Percentiles rank a stretch among this genome's conserved stretches.
Evolutionary conservation across 2,329 filamentous ascomycete genomes (phyloP).

Genomic region (Ophiostoma australiae): DNA sequence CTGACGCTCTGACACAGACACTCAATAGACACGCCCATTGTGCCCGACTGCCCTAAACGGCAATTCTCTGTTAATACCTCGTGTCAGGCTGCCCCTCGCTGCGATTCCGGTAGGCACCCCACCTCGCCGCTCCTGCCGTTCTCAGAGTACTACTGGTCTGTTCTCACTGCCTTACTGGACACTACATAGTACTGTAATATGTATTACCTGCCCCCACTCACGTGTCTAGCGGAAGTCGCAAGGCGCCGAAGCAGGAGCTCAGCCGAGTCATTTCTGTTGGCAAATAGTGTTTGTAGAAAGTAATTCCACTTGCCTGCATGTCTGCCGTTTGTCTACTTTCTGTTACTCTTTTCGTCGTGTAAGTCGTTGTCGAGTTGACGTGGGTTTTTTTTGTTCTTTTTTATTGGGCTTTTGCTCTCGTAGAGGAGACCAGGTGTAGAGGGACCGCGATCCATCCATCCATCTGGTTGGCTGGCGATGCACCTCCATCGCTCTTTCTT

Average conservation of each 20-base stretch:
- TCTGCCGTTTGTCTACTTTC: constrained; percentile 5
- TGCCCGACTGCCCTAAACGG: too few species aligned
- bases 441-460: too few species aligned
- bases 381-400: neutral
- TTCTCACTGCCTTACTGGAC: too few species aligned
- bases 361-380: constrained; percentile 14
- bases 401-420: too few species aligned
- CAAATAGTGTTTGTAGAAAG: neutral
- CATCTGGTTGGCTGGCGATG: neutral
- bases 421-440: neutral
- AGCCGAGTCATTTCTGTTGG: constrained; percentile 3
- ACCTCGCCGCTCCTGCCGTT: neutral
- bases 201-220: neutral
- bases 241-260: constrained; percentile 25
- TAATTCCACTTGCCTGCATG: neutral
- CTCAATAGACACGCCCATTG: neutral
- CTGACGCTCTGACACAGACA: neutral
- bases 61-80: too few species aligned
- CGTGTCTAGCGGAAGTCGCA: constrained; percentile 6
- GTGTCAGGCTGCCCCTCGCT: neutral
- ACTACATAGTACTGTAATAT: too few species aligned
- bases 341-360: constrained; percentile 24
- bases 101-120: constrained; percentile 11
- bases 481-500: constrained; percentile 6
- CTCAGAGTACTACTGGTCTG: too few species aligned